These are phyloP conservation scores for Pythium chondricola DNA, from an alignment of 352 stramenopile genomes.

Conservation along the genomic window DNA sequence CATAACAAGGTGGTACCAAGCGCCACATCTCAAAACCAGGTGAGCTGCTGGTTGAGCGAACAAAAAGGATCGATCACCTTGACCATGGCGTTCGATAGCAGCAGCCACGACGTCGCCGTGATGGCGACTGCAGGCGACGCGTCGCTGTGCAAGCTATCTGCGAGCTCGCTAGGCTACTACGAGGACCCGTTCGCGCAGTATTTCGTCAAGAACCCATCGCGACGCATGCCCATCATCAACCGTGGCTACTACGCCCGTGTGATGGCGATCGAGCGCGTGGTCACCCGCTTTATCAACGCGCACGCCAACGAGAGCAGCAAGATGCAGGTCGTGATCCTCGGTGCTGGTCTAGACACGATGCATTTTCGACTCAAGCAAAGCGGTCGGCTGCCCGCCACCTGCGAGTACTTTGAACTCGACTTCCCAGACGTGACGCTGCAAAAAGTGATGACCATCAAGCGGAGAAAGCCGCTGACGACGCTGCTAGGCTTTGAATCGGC, in stretches of 20 bases:
- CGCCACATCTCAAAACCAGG: no score
- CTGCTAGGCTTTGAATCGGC: conserved; percentile 33
- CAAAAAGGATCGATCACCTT: no score
- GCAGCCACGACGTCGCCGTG: conserved; percentile 57
- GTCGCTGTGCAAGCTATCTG: conserved; percentile 84
- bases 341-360: conserved; percentile 80
- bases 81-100: conserved; percentile 6
- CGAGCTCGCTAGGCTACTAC: conserved; percentile 68
- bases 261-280: conserved; percentile 55
- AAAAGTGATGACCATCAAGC: conserved; percentile 73
- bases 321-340: conserved; percentile 78
- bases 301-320: conserved; percentile 15
- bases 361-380: conserved; percentile 67
- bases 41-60: no score
- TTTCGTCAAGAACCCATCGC: conserved; percentile 78
- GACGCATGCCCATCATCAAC: conserved; percentile 87
- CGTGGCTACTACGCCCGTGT: conserved; percentile 86
- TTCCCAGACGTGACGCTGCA: conserved; percentile 75
- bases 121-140: conserved; percentile 79
- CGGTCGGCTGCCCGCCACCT: conserved; percentile 22
- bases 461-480: conserved; percentile 46
- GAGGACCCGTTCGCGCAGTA: conserved; percentile 69
- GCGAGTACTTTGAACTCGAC: conserved; percentile 83
- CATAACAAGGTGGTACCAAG: neutral
- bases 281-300: conserved; percentile 52